Evolutionary conservation across 441 rosid genomes (phyloP), one percentile per base, ranked within the genome.

Genomic region (Erysimum cheiri): DNA sequence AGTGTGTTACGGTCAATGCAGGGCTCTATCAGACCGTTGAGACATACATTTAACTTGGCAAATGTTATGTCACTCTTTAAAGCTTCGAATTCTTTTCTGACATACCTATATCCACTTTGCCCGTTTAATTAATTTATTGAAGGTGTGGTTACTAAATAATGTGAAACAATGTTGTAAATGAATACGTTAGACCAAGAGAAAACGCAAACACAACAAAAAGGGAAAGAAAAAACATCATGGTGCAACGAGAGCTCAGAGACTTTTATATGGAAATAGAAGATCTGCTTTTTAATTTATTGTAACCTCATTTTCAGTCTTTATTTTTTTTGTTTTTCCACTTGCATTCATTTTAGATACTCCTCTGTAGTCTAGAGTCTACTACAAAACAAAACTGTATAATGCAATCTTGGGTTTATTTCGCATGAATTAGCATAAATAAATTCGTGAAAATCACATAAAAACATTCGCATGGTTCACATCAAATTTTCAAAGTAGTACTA

Each of bases 21-120:
- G 12, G 35, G 17, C 14, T 57, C 26, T n/a, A 35, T 68, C 46
- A 44, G 28, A 41, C 33, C 33, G 40, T 41, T 31, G 60, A 60
- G 35, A 52, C 47, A 29, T n/a, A 14, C 62, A 63, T 63, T 58
- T 63, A 63, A 55, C 32, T 44, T 63, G 4, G n/a, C 9, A 3
- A 60, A n/a, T 61, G 75, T 71, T 41, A 52, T 41, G 75, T 61
- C 69, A 52, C 56, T 53, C 68, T 57, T 43, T 26, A 26, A 48
- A 19, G 46, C 40, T 29, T 71, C 48, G 11, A 44, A 24, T 33
- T 71, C 19, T 28, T 43, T 19, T 35, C 70, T 72, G 76, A 72
- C 70, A 55, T 57, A 64, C 64, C 76, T 71, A 55, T 71, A 71
- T 55, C 31, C 64, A 7, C 10, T 44, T 71, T 63, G 40, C 44